phyloP scores from a whole-genome alignment of 495 filamentous ascomycete species.

The Podospora bellae-mahoneyi region DNA sequence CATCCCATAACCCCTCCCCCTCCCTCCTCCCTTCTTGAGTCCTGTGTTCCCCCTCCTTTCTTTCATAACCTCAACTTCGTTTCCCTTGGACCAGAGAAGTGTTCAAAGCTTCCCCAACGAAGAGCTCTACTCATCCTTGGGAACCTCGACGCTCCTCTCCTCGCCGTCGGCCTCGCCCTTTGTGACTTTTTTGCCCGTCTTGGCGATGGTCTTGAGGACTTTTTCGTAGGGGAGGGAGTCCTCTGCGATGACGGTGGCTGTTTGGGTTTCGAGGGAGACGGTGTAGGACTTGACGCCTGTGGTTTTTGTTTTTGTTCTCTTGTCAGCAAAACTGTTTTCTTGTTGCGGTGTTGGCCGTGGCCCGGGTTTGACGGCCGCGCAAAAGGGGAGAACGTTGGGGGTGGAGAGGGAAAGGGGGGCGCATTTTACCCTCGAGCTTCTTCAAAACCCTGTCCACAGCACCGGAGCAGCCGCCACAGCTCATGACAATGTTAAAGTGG shows the following conservation, averaged over 20 bases:
- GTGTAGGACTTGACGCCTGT: conserved; percentile 82
- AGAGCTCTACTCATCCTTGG: conserved; percentile 25
- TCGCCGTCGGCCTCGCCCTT: conserved; percentile 61
- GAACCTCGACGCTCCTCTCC: conserved; percentile 45
- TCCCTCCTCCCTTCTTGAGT: too few relatives aligned
- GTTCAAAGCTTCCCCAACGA: background rate
- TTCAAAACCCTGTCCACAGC: conserved; percentile 87
- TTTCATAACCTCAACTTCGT: background rate
- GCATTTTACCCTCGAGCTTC: conserved; percentile 71
- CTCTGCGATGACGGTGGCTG: conserved; percentile 67
- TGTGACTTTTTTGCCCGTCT: conserved; percentile 91
- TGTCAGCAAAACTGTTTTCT: background rate
- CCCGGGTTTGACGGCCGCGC: background rate
- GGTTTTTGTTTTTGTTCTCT: background rate
- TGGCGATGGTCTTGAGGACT: conserved; percentile 84
- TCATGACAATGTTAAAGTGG: conserved; percentile 65
- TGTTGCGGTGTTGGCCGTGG: too few relatives aligned
- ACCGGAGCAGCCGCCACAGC: conserved; percentile 62
- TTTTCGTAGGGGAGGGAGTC: conserved; percentile 65
- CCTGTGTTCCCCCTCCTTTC: background rate
- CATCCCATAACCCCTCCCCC: background rate
- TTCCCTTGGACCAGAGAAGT: background rate
- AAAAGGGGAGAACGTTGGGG: background rate
- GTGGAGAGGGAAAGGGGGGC: conserved; percentile 10
- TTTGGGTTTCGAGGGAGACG: conserved; percentile 80